A percentile compares a stretch with the other conserved stretches of the same genome.
These are phyloP conservation scores for Lactuca saligna DNA, from an alignment of 129 eudicot species.

Conservation along the genomic window DNA sequence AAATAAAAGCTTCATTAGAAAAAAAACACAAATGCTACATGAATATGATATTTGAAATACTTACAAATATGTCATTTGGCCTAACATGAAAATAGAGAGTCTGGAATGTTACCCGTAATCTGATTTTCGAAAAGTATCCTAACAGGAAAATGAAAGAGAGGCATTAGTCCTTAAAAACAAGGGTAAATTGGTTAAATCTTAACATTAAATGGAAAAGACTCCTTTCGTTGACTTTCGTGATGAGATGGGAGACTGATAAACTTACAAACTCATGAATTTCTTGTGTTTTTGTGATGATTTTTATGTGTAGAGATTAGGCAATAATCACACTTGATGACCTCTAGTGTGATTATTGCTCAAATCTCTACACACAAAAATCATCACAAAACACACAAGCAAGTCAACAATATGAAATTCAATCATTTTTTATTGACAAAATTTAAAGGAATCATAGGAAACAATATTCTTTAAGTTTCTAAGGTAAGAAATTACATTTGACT, in stretches of 20 bases:
- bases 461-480: not conserved
- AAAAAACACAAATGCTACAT: conserved; percentile 7
- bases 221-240: too few relatives aligned
- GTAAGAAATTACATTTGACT: conserved; percentile 62
- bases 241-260: conserved; percentile 9
- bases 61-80: conserved; percentile 84
- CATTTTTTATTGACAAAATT: not conserved
- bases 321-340: conserved; percentile 58
- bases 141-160: conserved; percentile 4
- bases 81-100: conserved; percentile 52
- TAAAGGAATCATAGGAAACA: not conserved
- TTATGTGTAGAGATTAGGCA: conserved; percentile 43
- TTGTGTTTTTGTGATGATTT: too few relatives aligned
- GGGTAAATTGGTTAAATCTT: too few relatives aligned
- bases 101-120: conserved; percentile 74
- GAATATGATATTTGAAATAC: conserved; percentile 29
- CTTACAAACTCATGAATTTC: conserved; percentile 60
- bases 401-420: too few relatives aligned
- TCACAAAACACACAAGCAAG: not conserved
- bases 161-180: not conserved
- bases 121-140: conserved; percentile 68
- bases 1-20: conserved; percentile 9
- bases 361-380: conserved; percentile 45
- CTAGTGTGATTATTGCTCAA: conserved; percentile 84
- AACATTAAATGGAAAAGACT: not conserved